Conservation (phyloP, 2,329 filamentous ascomycete genomes). For the Diplodia seriata region DNA sequence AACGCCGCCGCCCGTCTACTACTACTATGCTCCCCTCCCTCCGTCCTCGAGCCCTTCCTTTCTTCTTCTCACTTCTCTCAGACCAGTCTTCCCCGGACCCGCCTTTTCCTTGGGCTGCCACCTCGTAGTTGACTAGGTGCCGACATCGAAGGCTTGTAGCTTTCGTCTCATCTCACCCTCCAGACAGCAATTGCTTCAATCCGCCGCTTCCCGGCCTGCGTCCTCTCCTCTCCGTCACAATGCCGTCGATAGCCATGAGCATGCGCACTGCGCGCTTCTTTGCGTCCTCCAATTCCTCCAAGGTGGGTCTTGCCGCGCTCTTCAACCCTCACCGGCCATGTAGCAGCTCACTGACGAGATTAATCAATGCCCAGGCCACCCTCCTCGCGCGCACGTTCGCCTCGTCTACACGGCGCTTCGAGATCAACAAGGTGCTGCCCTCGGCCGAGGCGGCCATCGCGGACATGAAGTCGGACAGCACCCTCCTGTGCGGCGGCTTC, state of each 20-base stretch:
- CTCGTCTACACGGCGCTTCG: slow-evolving; percentile 41
- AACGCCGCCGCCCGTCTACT: slow-evolving; percentile 2
- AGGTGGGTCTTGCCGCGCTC: slow-evolving; percentile 9
- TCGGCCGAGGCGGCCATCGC: slow-evolving; percentile 49
- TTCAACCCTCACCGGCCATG: too few relatives aligned
- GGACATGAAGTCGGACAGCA: slow-evolving; percentile 48
- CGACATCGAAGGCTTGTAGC: background rate
- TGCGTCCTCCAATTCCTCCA: slow-evolving; percentile 26
- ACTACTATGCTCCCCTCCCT: background rate
- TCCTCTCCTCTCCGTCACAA: background rate
- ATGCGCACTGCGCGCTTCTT: slow-evolving; percentile 31
- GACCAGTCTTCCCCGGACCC: background rate
- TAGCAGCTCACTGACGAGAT: background rate
- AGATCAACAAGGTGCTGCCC: slow-evolving; percentile 50
- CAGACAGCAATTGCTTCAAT: background rate
- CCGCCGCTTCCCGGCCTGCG: background rate
- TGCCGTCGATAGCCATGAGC: slow-evolving; percentile 28
- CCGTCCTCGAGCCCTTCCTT: background rate
- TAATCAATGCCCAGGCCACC: background rate
- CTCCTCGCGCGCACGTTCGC: slow-evolving; percentile 47
- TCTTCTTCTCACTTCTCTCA: too few relatives aligned
- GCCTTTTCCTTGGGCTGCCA: background rate
- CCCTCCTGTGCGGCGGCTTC: slow-evolving; percentile 48
- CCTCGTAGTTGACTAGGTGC: background rate
- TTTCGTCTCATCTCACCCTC: background rate